Evolutionary conservation across 257 asterid genomes (phyloP).

Genomic region (Solanum sitiens): DNA sequence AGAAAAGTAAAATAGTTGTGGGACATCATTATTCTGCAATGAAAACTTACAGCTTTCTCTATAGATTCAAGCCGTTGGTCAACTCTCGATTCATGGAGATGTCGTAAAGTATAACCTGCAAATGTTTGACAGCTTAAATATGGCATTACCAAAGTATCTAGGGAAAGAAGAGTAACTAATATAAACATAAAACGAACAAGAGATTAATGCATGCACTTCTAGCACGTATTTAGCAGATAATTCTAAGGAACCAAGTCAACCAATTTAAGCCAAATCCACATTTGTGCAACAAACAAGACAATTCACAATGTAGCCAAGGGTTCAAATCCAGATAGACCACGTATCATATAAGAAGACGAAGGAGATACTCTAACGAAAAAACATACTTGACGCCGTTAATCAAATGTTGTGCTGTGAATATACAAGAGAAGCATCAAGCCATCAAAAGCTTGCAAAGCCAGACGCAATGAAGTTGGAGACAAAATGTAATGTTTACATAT

Average conservation of each 20-base stretch:
- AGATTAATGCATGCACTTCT: background rate
- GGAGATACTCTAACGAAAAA: background rate
- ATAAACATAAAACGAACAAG: background rate
- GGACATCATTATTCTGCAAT: background rate
- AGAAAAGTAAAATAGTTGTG: background rate
- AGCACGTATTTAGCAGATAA: background rate
- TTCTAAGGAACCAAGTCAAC: background rate
- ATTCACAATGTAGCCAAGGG: background rate
- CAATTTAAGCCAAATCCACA: background rate
- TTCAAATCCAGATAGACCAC: background rate
- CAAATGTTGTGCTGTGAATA: background rate
- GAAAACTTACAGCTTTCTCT: constrained; percentile 62
- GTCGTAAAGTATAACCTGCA: constrained; percentile 79
- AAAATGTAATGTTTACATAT: background rate
- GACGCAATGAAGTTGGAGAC: background rate
- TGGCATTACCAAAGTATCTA: background rate
- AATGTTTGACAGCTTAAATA: background rate
- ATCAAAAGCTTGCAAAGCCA: background rate
- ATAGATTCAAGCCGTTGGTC: constrained; percentile 74
- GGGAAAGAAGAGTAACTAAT: background rate
- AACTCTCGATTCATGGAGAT: constrained; percentile 60
- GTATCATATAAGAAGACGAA: background rate
- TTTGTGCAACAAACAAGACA: background rate
- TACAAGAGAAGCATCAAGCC: background rate
- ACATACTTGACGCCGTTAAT: background rate